Conservation (phyloP, 768 basidiomycete genomes). For the Panaeolus cyanescens region DNA sequence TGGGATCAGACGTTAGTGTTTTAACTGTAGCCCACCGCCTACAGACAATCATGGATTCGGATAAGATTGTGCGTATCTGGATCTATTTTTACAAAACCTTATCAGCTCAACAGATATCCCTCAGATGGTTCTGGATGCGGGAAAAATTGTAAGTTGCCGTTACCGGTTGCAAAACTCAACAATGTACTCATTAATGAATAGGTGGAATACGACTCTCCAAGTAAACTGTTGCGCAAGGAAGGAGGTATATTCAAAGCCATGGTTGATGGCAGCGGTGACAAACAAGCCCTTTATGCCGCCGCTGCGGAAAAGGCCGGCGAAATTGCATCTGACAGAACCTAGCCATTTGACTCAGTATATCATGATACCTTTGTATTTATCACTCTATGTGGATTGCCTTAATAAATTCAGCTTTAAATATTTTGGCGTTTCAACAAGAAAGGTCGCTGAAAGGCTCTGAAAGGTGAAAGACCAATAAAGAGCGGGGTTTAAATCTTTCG, state of each 20-base stretch:
- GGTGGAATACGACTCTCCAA: constrained; percentile 20
- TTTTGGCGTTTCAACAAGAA: too few relatives aligned
- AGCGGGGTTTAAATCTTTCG: too few relatives aligned
- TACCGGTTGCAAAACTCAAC: too few relatives aligned
- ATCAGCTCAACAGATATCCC: not conserved
- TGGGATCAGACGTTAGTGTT: constrained; percentile 57
- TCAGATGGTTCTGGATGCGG: constrained; percentile 54
- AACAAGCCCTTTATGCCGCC: constrained; percentile 14
- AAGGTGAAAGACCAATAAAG: too few relatives aligned
- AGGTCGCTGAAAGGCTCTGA: too few relatives aligned
- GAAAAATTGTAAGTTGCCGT: constrained; percentile 43
- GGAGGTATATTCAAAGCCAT: constrained; percentile 15
- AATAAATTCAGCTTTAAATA: too few relatives aligned
- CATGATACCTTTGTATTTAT: too few relatives aligned
- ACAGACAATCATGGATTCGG: constrained; percentile 68
- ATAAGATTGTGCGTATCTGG: constrained; percentile 42
- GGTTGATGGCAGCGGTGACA: constrained; percentile 22
- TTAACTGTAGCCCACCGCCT: constrained; percentile 72
- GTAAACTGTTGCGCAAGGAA: constrained; percentile 13
- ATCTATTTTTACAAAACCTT: constrained; percentile 9
- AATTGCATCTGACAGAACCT: too few relatives aligned
- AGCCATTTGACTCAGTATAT: too few relatives aligned
- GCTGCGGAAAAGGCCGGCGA: too few relatives aligned
- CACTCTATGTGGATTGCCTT: too few relatives aligned
- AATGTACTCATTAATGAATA: too few relatives aligned